Evolutionary conservation across 768 basidiomycete genomes (phyloP).

Genomic region (Symmetrospora coprosmae): DNA sequence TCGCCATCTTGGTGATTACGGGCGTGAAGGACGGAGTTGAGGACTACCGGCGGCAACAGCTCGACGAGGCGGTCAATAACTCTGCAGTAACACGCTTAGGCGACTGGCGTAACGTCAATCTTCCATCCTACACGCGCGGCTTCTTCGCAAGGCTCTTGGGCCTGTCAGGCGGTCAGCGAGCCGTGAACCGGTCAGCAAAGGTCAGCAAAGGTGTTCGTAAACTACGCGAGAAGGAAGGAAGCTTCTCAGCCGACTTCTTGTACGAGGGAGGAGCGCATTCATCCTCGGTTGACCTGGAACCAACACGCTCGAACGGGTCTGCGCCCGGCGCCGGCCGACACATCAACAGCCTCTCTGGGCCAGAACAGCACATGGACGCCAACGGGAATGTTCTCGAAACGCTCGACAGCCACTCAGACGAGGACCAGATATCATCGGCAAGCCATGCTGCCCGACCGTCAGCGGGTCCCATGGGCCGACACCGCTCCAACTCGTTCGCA

Average conservation of each 20-base stretch:
- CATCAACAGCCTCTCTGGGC: background rate
- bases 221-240: conserved; percentile 64
- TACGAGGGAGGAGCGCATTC: conserved; percentile 24
- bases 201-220: conserved; percentile 73
- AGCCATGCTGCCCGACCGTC: background rate
- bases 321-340: background rate
- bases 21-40: conserved; percentile 92
- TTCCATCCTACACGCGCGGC: conserved; percentile 57
- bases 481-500: background rate
- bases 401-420: background rate
- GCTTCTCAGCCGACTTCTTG: conserved; percentile 30
- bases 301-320: background rate
- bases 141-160: conserved; percentile 54
- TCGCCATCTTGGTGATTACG: conserved; percentile 74
- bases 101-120: conserved; percentile 81
- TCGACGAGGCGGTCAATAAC: conserved; percentile 91
- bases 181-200: conserved; percentile 40
- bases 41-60: conserved; percentile 72
- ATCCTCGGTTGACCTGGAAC: background rate
- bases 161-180: conserved; percentile 14
- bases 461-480: background rate
- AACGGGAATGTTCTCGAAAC: background rate
- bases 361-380: background rate
- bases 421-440: background rate
- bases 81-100: conserved; percentile 79